phyloP scores from a whole-genome alignment of 2,329 filamentous ascomycete genomes.

The Neofusicoccum umdonicola region DNA sequence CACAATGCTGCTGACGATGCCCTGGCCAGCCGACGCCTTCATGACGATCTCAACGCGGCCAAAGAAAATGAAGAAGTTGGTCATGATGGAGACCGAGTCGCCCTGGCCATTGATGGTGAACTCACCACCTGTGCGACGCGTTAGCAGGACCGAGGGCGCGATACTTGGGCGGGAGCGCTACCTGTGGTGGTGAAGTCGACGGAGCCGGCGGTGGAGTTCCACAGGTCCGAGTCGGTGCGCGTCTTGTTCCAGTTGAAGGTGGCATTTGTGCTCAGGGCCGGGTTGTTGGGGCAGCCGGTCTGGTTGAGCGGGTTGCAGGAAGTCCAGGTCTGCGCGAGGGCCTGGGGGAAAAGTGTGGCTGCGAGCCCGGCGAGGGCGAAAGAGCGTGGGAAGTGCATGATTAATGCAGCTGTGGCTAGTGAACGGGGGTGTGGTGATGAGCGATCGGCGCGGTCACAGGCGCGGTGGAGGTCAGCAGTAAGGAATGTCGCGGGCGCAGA shows the following conservation, averaged over 20 bases:
- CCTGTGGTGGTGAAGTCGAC: constrained; percentile 58
- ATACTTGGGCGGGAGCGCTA: neutral
- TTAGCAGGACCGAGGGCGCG: neutral
- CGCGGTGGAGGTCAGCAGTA: neutral
- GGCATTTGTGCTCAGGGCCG: constrained; percentile 64
- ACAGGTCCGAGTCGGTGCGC: constrained; percentile 47
- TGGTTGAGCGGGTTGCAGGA: constrained; percentile 73
- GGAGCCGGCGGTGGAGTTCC: constrained; percentile 66
- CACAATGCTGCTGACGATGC: constrained; percentile 51
- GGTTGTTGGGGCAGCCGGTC: constrained; percentile 65
- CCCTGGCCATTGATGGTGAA: constrained; percentile 70
- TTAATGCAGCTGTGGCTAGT: constrained; percentile 12
- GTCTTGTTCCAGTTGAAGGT: constrained; percentile 54
- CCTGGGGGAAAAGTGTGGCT: constrained; percentile 41
- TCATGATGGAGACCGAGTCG: constrained; percentile 74
- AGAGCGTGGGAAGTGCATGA: constrained; percentile 14
- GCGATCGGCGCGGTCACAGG: constrained; percentile 8
- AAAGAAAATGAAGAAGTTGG: constrained; percentile 56
- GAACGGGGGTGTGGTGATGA: neutral
- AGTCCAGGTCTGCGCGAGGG: constrained; percentile 71
- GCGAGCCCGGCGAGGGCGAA: constrained; percentile 39
- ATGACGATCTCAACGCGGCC: constrained; percentile 50
- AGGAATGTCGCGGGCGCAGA: constrained; percentile 7
- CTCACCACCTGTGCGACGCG: constrained; percentile 54
- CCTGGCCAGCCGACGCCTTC: constrained; percentile 48